A percentile compares a stretch with the other conserved stretches of the same genome.
These are phyloP conservation scores for Forsythia viridissima DNA, from an alignment of 257 asterid genomes.

Conservation along the genomic window DNA sequence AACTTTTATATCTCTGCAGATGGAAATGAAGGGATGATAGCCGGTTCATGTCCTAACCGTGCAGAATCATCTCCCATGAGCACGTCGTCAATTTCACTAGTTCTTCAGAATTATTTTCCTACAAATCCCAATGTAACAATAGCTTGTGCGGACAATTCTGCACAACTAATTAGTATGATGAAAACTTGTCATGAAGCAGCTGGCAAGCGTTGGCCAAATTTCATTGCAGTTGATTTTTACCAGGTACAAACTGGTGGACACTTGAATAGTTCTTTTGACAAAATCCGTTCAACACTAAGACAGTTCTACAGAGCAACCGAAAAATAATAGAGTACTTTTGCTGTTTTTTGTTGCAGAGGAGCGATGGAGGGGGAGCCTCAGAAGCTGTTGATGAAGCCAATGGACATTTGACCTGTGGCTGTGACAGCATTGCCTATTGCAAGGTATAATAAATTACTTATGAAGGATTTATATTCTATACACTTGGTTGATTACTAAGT, in stretches of 20 bases:
- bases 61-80: slow-evolving; percentile 70
- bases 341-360: slow-evolving; percentile 50
- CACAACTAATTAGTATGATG: slow-evolving; percentile 49
- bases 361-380: slow-evolving; percentile 90
- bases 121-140: slow-evolving; percentile 60
- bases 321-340: neutral
- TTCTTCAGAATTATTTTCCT: slow-evolving; percentile 75
- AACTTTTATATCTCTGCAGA: slow-evolving; percentile 46
- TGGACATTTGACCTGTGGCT: slow-evolving; percentile 83
- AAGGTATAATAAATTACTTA: slow-evolving; percentile 41
- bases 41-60: slow-evolving; percentile 69
- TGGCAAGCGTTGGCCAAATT: slow-evolving; percentile 88
- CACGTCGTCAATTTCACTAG: slow-evolving; percentile 58
- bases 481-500: too few relatives aligned
- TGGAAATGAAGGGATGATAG: slow-evolving; percentile 71
- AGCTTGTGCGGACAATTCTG: slow-evolving; percentile 79
- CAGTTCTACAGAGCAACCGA: neutral
- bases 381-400: slow-evolving; percentile 90
- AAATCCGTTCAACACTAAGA: neutral
- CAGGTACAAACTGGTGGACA: slow-evolving; percentile 35
- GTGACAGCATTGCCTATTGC: slow-evolving; percentile 87
- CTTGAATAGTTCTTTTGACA: neutral
- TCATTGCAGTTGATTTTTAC: slow-evolving; percentile 87
- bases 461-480: too few relatives aligned
- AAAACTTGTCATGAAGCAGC: slow-evolving; percentile 61